These are phyloP conservation scores for Stylosanthes scabra DNA, from an alignment of 331 rosid genomes.

Conservation along the genomic window DNA sequence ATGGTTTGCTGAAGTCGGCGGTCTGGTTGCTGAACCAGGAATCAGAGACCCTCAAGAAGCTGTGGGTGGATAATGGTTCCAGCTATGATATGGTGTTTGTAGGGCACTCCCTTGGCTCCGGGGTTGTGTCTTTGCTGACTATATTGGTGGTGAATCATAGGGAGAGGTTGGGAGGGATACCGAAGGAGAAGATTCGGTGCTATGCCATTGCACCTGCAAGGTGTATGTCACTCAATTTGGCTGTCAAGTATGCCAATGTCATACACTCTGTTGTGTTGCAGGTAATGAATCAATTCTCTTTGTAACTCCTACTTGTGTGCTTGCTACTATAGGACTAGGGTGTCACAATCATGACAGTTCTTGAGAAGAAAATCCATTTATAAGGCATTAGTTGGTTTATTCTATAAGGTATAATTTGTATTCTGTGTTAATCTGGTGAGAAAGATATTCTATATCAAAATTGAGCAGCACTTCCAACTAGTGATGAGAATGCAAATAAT, in stretches of 20 bases:
- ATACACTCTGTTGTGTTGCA: slow-evolving; percentile 81
- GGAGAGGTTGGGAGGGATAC: slow-evolving; percentile 69
- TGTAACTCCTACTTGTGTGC: not conserved
- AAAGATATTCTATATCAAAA: no score
- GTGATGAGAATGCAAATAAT: not conserved
- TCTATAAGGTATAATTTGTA: not conserved
- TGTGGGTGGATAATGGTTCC: slow-evolving; percentile 79
- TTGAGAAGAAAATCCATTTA: not conserved
- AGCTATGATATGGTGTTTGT: slow-evolving; percentile 74
- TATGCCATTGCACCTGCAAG: slow-evolving; percentile 91
- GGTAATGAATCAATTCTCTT: slow-evolving; percentile 44
- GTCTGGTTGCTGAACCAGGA: slow-evolving; percentile 78
- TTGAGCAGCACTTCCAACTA: not conserved
- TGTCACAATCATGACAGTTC: not conserved
- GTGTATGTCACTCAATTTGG: slow-evolving; percentile 95
- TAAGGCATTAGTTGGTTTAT: not conserved
- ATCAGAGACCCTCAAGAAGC: slow-evolving; percentile 65
- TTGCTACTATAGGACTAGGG: not conserved
- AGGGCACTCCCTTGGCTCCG: slow-evolving; percentile 93
- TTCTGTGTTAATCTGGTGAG: not conserved
- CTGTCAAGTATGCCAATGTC: slow-evolving; percentile 91
- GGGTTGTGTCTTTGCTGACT: slow-evolving; percentile 81
- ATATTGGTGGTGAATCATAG: slow-evolving; percentile 70
- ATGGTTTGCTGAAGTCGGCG: slow-evolving; percentile 82
- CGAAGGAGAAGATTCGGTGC: slow-evolving; percentile 67